Evolutionary conservation across 768 basidiomycete species (phyloP), one percentile per base, ranked within the genome.

Genomic region (Leccinum aurantiacum): DNA sequence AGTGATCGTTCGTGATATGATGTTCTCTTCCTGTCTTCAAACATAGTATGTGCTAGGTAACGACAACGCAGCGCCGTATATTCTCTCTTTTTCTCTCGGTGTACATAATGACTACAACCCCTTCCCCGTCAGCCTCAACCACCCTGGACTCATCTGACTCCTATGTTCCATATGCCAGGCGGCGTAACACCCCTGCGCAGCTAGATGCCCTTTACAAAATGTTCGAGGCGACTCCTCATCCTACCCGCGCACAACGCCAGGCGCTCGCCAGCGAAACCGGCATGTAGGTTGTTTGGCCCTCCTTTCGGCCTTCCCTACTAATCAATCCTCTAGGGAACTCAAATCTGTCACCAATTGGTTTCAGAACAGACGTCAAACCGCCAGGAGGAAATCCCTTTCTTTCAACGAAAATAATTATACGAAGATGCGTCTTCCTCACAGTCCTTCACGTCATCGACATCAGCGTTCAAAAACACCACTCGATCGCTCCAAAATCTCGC

Each of bases 311-410:
- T 44, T 10, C 44, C 11, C 60, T 65, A 51, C 60, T 65, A 51
- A 73, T 35, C 17, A 24, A 52, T 22, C 10, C 33, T 41, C 48
- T 29, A 87, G 86, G 86, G 85, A 87, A 69, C 77, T 81, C 29
- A 86, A 85, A 65, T 86, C 85, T 1, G 85, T 87, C 56, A 87
- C 88, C 11, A 87, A 90, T 53, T 91, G 90, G 90, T 90, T 90
- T 69, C 90, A 91, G 72, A 91, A 91, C 73, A 89, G 83, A 73
- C 86, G 89, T 19, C 88, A 90, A 65, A 86, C 71, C 17, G 65
- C 64, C 11, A 65, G 66, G 56, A 70, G 52, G 53, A 73, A 67
- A 59, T 66, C 64, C 1, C 60, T 31, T 47, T 50, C 63, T 4
- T 62, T 47, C 44, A 67, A 57, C 35, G 74, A 74, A 56, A 75